Conservation (phyloP, 2,329 filamentous ascomycete genomes). For the Ophiognomonia clavigignenti-juglandacearum region DNA sequence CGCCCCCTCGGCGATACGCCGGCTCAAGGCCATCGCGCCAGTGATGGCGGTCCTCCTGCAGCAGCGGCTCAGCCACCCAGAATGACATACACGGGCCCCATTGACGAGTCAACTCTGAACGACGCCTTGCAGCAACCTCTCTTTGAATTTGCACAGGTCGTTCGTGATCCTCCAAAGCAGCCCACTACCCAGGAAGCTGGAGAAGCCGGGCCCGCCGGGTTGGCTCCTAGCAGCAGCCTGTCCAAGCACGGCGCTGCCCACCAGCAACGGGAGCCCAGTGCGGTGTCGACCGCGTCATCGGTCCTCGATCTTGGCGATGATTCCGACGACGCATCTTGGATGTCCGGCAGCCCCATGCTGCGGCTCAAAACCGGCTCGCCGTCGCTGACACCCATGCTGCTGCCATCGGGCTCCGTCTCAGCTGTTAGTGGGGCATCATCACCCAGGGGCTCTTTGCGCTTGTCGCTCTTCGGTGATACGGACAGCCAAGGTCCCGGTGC, state of each 20-base stretch:
- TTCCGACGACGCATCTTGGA: slow-evolving; percentile 9
- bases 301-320: slow-evolving; percentile 3
- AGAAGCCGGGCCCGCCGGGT: background rate
- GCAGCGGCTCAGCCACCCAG: slow-evolving; percentile 26
- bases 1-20: slow-evolving; percentile 42
- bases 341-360: slow-evolving; percentile 14
- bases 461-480: slow-evolving; percentile 42
- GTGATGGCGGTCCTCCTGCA: slow-evolving; percentile 29
- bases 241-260: slow-evolving; percentile 7
- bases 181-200: slow-evolving; percentile 11
- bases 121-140: slow-evolving; percentile 29
- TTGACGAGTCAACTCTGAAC: slow-evolving; percentile 45
- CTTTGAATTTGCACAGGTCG: slow-evolving; percentile 21
- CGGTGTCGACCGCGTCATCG: slow-evolving; percentile 8
- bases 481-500: slow-evolving; percentile 30
- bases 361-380: slow-evolving; percentile 29
- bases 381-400: slow-evolving; percentile 41
- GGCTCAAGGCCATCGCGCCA: slow-evolving; percentile 33
- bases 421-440: slow-evolving; percentile 46
- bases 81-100: slow-evolving; percentile 46
- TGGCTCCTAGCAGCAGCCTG: slow-evolving; percentile 6
- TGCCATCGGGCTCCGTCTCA: slow-evolving; percentile 35
- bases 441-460: slow-evolving; percentile 45
- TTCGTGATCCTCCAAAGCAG: slow-evolving; percentile 30
- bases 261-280: slow-evolving; percentile 9